Evolutionary conservation across 345 rosid species (phyloP).

Genomic region (Arabis alpina): DNA sequence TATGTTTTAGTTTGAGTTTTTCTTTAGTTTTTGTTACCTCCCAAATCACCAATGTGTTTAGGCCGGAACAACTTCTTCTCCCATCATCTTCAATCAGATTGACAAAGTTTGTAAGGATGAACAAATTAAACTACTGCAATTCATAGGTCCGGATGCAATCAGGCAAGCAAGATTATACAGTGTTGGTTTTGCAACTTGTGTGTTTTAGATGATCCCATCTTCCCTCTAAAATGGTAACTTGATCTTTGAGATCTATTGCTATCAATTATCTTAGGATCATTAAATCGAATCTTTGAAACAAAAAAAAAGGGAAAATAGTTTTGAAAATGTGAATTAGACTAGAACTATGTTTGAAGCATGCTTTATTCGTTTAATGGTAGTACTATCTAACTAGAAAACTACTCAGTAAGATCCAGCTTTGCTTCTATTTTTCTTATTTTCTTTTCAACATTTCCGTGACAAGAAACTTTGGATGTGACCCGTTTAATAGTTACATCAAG

Average conservation of each 20-base stretch:
- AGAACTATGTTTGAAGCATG: not conserved
- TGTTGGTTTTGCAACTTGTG: too few relatives aligned
- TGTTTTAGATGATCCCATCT: too few relatives aligned
- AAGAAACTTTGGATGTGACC: not conserved
- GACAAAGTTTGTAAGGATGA: too few relatives aligned
- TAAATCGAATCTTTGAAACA: not conserved
- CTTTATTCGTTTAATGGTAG: not conserved
- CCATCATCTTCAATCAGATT: too few relatives aligned
- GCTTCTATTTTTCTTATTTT: not conserved
- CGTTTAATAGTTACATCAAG: conserved; percentile 45
- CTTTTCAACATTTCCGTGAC: not conserved
- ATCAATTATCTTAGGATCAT: conserved; percentile 8
- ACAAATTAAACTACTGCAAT: too few relatives aligned
- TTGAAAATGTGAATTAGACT: not conserved
- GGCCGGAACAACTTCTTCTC: too few relatives aligned
- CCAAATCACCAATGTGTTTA: too few relatives aligned
- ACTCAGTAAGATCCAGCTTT: not conserved
- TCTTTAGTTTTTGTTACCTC: too few relatives aligned
- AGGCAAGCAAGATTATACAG: too few relatives aligned
- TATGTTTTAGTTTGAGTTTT: too few relatives aligned
- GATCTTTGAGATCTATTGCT: not conserved
- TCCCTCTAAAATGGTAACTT: conserved; percentile 58
- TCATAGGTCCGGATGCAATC: too few relatives aligned
- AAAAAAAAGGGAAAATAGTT: not conserved
- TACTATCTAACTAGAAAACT: not conserved